Evolutionary conservation across 495 filamentous ascomycete species (phyloP), one percentile per base, ranked within the genome.

Genomic region (Pyrenopolyporus hunteri): DNA sequence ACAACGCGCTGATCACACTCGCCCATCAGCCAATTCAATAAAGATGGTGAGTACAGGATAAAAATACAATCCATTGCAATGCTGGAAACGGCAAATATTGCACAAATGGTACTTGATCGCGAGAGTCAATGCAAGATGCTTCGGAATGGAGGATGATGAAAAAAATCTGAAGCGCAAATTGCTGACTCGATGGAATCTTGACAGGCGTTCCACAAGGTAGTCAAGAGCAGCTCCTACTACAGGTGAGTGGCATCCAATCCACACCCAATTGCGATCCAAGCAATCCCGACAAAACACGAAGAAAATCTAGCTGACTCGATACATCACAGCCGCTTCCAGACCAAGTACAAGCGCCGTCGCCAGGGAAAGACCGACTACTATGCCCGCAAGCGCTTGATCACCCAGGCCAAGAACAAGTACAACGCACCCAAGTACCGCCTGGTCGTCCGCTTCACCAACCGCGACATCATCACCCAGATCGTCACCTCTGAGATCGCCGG

Each of bases 351-450:
- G 82, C 92, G 94, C 78, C 88, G 94, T 76, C 88, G 94, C 63
- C 76, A 87, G 77, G 94, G 94, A 77, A 99, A 98, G 89, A 99
- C 94, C 81, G 94, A 99, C 77, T 99, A 99, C 90, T 98, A 97
- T 78, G 94, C 94, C 75, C 94, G 94, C 82, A 97, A 97, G 88
- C 89, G 94, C 73, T 84, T 99, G 80, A 95, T 96, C 87, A 93
- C 91, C 81, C 94, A 99, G 85, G 94, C 94, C 80, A 99, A 98
- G 92, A 98, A 98, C 91, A 98, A 98, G 87, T 98, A 97, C 89
- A 94, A 93, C 79, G 89, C 93, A 43, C 93, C 94, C 77, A 99
- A 99, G 85, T 97, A 99, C 87, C 90, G 94, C 75, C 89, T 99
- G 74, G 94, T 99, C 56, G 93, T 99, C 74, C 93, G 94, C 78